Conservation (phyloP, 2,329 filamentous ascomycete genomes). For the Blastomyces silverae region DNA sequence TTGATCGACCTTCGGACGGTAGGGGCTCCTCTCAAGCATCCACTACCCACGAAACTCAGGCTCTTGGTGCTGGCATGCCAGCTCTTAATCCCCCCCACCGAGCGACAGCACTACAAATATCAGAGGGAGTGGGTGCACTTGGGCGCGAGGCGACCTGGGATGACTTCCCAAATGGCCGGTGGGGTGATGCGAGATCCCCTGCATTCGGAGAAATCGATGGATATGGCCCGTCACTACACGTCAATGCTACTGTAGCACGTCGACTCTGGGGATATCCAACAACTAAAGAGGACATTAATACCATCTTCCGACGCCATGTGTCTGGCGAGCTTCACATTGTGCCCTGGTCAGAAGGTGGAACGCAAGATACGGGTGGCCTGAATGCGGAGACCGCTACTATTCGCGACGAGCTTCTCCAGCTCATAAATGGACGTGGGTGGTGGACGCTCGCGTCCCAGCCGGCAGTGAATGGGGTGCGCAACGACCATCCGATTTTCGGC, state of each 20-base stretch:
- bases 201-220: slow-evolving; percentile 96
- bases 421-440: slow-evolving; percentile 76
- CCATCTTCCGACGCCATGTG: slow-evolving; percentile 74
- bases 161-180: slow-evolving; percentile 92
- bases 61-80: slow-evolving; percentile 70
- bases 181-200: slow-evolving; percentile 86
- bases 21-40: slow-evolving; percentile 30
- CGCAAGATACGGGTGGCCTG: slow-evolving; percentile 42
- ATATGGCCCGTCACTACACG: slow-evolving; percentile 94
- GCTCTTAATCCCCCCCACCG: slow-evolving; percentile 61
- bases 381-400: slow-evolving; percentile 75
- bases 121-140: slow-evolving; percentile 81
- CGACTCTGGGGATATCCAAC: slow-evolving; percentile 77
- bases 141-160: slow-evolving; percentile 97
- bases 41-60: slow-evolving; percentile 57
- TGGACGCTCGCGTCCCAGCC: slow-evolving; percentile 97
- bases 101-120: slow-evolving; percentile 83
- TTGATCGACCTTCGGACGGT: slow-evolving; percentile 49
- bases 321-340: slow-evolving; percentile 71
- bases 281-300: slow-evolving; percentile 63
- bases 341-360: slow-evolving; percentile 76
- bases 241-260: slow-evolving; percentile 75
- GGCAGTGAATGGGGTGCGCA: slow-evolving; percentile 77
- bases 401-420: slow-evolving; percentile 61
- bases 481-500: slow-evolving; percentile 71